Evolutionary conservation across 768 basidiomycete species (phyloP).

Genomic region (Amanita thiersii): DNA sequence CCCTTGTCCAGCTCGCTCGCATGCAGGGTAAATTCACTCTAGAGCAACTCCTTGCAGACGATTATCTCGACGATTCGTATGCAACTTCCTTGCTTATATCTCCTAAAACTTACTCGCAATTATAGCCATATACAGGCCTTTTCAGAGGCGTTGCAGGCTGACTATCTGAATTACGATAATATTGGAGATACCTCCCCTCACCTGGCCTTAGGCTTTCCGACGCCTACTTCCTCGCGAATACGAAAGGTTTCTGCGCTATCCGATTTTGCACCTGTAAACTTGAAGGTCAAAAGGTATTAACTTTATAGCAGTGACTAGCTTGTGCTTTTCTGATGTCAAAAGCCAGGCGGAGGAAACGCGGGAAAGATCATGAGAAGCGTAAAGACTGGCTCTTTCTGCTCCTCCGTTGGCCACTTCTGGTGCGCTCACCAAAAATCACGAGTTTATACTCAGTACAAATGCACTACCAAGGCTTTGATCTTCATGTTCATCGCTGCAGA

Average conservation of each 20-base stretch:
- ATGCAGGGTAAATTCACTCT: constrained; percentile 8
- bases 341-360: constrained; percentile 25
- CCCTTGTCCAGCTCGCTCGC: background rate
- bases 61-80: constrained; percentile 71
- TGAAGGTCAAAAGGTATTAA: constrained; percentile 65
- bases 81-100: constrained; percentile 16
- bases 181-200: constrained; percentile 26
- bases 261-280: constrained; percentile 87
- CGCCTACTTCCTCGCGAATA: constrained; percentile 35
- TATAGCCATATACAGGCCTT: constrained; percentile 63
- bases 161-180: constrained; percentile 39
- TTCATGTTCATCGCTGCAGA: constrained; percentile 77
- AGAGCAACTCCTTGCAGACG: constrained; percentile 30
- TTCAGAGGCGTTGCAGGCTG: constrained; percentile 58
- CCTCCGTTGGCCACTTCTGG: constrained; percentile 82
- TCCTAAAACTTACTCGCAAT: background rate
- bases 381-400: constrained; percentile 74
- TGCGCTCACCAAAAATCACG: no score
- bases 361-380: constrained; percentile 46
- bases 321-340: constrained; percentile 10
- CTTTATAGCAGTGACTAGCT: background rate
- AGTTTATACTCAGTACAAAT: no score
- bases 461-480: constrained; percentile 59
- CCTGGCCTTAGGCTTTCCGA: constrained; percentile 31
- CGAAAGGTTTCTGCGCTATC: constrained; percentile 78